Conservation (phyloP, 2,329 filamentous ascomycete genomes). For the Nemania diffusa region DNA sequence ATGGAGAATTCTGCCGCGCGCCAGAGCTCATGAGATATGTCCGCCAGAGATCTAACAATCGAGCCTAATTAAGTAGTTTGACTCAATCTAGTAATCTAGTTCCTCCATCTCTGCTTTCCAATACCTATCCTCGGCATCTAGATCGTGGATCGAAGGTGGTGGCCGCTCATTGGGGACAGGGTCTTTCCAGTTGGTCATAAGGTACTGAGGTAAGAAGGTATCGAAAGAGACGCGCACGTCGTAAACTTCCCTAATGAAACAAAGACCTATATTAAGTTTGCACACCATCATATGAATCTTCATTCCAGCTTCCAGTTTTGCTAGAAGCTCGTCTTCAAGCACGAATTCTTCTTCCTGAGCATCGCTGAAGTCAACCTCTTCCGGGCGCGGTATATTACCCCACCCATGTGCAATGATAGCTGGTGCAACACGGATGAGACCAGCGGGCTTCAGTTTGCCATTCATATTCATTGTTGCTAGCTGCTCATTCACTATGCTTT, state of each 20-base stretch:
- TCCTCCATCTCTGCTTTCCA: conserved; percentile 18
- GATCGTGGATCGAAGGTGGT: conserved; percentile 57
- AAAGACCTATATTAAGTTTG: conserved; percentile 65
- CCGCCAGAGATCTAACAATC: background rate
- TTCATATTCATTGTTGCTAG: conserved; percentile 30
- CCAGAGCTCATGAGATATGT: background rate
- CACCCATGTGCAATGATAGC: conserved; percentile 61
- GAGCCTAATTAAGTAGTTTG: background rate
- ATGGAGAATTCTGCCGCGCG: background rate
- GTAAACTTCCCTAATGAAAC: conserved; percentile 70
- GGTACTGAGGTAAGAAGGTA: conserved; percentile 72
- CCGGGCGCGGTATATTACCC: conserved; percentile 53
- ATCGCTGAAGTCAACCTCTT: conserved; percentile 44
- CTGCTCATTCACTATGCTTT: conserved; percentile 34
- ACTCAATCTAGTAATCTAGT: conserved; percentile 23
- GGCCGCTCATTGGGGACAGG: conserved; percentile 60
- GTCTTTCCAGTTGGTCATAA: conserved; percentile 74
- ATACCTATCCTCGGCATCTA: conserved; percentile 46
- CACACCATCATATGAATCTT: conserved; percentile 67
- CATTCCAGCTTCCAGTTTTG: conserved; percentile 70
- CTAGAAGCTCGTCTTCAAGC: conserved; percentile 69
- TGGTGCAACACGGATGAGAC: conserved; percentile 57
- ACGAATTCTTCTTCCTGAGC: conserved; percentile 62
- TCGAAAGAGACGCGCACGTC: conserved; percentile 71
- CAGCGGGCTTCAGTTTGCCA: conserved; percentile 55